Conservation (phyloP, 163 green algal species). For the Scenedesmus sp. region DNA sequence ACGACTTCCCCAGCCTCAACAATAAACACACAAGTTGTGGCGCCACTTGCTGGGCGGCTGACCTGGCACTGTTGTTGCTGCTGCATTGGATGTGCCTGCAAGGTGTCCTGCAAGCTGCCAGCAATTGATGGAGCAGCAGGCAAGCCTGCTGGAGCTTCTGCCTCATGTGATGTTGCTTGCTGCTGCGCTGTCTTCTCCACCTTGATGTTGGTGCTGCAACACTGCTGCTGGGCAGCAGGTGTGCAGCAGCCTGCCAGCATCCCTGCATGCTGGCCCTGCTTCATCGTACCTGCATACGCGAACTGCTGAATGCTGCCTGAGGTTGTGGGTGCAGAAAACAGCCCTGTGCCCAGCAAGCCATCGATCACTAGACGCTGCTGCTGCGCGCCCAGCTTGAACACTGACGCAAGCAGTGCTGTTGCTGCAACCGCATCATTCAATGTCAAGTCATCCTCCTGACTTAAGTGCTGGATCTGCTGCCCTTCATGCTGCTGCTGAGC, state of each 20-base stretch:
- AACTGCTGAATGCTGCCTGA: not conserved
- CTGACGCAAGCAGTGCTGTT: not conserved
- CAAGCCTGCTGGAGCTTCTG: not conserved
- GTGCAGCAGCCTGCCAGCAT: too few species aligned
- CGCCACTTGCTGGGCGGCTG: not conserved
- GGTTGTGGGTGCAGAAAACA: not conserved
- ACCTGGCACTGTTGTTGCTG: not conserved
- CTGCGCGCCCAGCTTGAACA: not conserved
- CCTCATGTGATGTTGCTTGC: not conserved
- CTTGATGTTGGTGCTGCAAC: not conserved
- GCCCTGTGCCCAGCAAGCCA: not conserved
- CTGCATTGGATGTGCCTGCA: not conserved
- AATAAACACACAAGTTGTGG: not conserved
- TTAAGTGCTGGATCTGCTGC: not conserved
- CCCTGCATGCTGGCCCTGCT: not conserved
- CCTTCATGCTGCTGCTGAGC: not conserved
- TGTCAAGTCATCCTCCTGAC: not conserved
- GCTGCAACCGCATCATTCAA: not conserved
- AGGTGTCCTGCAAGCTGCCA: not conserved
- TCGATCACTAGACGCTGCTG: not conserved
- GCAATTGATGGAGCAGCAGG: not conserved
- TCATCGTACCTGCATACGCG: not conserved
- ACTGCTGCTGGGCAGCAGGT: not conserved
- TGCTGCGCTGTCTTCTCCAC: not conserved
- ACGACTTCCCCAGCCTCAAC: not conserved